These are phyloP conservation scores for Leptodontidium sp. DNA, from an alignment of 2,329 filamentous ascomycete species.

Conservation along the genomic window DNA sequence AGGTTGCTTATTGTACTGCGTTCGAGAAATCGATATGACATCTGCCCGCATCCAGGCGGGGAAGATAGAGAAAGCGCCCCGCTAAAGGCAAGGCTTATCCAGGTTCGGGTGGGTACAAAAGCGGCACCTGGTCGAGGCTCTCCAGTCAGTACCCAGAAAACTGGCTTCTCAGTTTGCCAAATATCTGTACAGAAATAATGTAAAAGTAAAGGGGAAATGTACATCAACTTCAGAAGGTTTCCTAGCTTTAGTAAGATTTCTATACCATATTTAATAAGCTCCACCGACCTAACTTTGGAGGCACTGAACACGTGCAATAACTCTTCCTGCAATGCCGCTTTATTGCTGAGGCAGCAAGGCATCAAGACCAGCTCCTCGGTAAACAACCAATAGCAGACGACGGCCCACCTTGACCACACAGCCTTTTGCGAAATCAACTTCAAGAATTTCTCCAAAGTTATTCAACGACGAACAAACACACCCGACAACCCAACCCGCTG, in stretches of 20 bases:
- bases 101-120: neutral
- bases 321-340: neutral
- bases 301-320: too few species aligned
- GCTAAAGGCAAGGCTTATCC: conserved; percentile 13
- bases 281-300: too few species aligned
- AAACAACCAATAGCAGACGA: neutral
- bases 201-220: neutral
- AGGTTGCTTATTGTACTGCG: neutral
- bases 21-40: conserved; percentile 7
- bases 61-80: conserved; percentile 1
- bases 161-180: too few species aligned
- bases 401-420: conserved; percentile 5
- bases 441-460: conserved; percentile 23
- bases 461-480: conserved; percentile 34
- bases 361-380: neutral
- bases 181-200: too few species aligned
- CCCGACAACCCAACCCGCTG: conserved; percentile 45
- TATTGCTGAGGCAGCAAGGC: neutral
- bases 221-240: neutral
- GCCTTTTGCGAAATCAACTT: conserved; percentile 12
- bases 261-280: too few species aligned
- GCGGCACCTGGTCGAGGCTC: neutral
- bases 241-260: too few species aligned
- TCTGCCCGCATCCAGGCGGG: conserved; percentile 20
- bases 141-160: too few species aligned